Base-by-base conservation (phyloP, 768 basidiomycete species). In the Amanita molliuscula region DNA sequence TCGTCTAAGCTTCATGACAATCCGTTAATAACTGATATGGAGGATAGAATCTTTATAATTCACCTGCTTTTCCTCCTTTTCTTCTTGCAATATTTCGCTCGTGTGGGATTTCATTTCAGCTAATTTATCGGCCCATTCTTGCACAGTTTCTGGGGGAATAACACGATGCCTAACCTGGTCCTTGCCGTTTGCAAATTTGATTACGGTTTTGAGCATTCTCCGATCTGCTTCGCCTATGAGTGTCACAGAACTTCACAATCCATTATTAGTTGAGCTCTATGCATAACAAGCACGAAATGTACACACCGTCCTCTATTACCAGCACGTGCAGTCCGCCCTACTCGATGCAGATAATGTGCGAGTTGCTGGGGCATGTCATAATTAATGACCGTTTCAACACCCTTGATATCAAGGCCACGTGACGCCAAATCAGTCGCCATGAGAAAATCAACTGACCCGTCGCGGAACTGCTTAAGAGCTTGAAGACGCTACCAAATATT, bases 361-460 rank as follows among this genome's bases (percentile, higher is more conserved):
- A 97, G 70, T 60, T 93, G 88, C 16, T 79, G 77, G 8, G 96
- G 96, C 95, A 98, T 96, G 63, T 99, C 96, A 62, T 94, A 98
- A 66, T 99, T 99, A 64, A 99, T 93, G 54, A 99, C 91, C 2
- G 92, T 93, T 61, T 98, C 90, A 21, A 97, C 84, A 13, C 94
- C 94, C 62, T 94, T 95, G 72, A 99, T 96, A 67, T 98, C 95
- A 25, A 99, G 75, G 65, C 96, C 90, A 53, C 93, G 82, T 49
- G 93, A 88, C 28, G 96, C 96, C 31, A 99, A 71, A 63, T 98
- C 96, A 0, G 96, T 99, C 2, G 94, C 95, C 76, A 99, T 86
- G 7, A 99, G 72, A 65, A 82, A 98, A 64, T 93, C 88, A n/a
- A 88, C 88, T 23, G 75, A 62, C 16, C 90, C 86, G 54, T 91